These are phyloP conservation scores for Starmerella vitae DNA, from an alignment of 805 yeast species.

Conservation along the genomic window DNA sequence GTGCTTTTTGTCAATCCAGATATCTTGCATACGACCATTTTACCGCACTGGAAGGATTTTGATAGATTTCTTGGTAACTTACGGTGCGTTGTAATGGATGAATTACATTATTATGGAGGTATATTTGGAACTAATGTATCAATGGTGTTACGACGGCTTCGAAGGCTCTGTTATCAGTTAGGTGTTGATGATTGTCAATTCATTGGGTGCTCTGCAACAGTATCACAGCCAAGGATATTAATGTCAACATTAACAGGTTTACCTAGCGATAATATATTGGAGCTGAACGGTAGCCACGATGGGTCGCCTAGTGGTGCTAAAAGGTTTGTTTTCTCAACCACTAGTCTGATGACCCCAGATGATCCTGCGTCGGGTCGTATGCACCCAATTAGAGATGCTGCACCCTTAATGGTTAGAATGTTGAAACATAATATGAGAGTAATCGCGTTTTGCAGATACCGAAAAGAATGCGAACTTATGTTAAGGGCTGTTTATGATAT, in stretches of 20 bases:
- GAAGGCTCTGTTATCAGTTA: conserved; percentile 44
- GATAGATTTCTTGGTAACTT: conserved; percentile 48
- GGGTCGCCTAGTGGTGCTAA: conserved; percentile 83
- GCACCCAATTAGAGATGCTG: conserved; percentile 61
- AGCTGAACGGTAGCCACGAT: conserved; percentile 37
- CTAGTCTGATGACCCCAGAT: conserved; percentile 50
- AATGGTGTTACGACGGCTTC: conserved; percentile 62
- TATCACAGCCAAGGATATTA: conserved; percentile 57
- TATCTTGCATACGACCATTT: conserved; percentile 68
- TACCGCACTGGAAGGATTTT: conserved; percentile 74
- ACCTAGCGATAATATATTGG: conserved; percentile 1
- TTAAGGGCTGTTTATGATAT: conserved; percentile 66
- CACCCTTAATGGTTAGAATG: conserved; percentile 54
- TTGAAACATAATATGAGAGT: conserved; percentile 55
- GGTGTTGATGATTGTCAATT: conserved; percentile 47
- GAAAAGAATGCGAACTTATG: conserved; percentile 72
- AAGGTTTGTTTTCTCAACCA: conserved; percentile 69
- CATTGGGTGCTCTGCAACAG: conserved; percentile 90
- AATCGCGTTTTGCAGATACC: conserved; percentile 78
- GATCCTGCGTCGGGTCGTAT: conserved; percentile 51
- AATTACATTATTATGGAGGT: conserved; percentile 77
- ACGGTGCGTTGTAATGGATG: conserved; percentile 66
- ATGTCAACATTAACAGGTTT: conserved; percentile 66
- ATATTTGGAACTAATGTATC: conserved; percentile 90
- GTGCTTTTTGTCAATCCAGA: conserved; percentile 93